Base-by-base conservation (phyloP, 2,329 filamentous ascomycete genomes). In the Colletotrichum lindemuthianum region DNA sequence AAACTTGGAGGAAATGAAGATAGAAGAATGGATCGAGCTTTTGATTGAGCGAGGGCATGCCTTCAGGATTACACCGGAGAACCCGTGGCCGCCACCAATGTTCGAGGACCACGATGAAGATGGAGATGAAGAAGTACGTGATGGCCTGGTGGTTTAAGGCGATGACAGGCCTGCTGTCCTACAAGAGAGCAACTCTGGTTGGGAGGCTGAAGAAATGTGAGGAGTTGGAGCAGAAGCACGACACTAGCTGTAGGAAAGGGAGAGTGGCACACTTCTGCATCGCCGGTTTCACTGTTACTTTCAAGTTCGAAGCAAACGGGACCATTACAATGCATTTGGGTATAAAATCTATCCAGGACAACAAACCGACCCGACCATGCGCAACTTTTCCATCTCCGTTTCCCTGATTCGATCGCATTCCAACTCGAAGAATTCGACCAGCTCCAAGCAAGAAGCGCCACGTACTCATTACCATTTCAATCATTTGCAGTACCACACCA, bases 281-380 rank as follows among this genome's bases (percentile, higher is more conserved):
- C 4, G 40, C 40, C 12, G 15, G 10, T 9, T 15, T 12, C 15
- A 15, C 4, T 2, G 40, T 15, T 4, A 15, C 4, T 43, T 15
- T 5, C 10, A 7, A 15, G 12, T 2, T n/a, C 33, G 15, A 41
- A 10, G 39, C n/a, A 44, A 33, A 52, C n/a, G 41, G 34, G 33
- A 47, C 56, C 61, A 57, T 65, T 56, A 57, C 50, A 65, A 24
- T 61, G 36, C 7, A 56, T 7, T 33, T 56, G 61, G 45, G 51
- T 48, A 65, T 65, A 60, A 43, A 24, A 48, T 65, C 51, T 65
- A 65, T 61, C 40, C 47, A 51, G 11, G 39, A 52, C 44, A 61
- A 52, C 43, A 13, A 58, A 57, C 51, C 45, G 51, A 52, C 50
- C 57, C 57, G 11, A 48, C 44, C 45, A 45, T 54, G 36, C 33